A percentile compares a stretch with the other conserved stretches of the same genome.
Evolutionary conservation across 306 rosid species (phyloP).

Genomic region (Astragalus membranaceus): DNA sequence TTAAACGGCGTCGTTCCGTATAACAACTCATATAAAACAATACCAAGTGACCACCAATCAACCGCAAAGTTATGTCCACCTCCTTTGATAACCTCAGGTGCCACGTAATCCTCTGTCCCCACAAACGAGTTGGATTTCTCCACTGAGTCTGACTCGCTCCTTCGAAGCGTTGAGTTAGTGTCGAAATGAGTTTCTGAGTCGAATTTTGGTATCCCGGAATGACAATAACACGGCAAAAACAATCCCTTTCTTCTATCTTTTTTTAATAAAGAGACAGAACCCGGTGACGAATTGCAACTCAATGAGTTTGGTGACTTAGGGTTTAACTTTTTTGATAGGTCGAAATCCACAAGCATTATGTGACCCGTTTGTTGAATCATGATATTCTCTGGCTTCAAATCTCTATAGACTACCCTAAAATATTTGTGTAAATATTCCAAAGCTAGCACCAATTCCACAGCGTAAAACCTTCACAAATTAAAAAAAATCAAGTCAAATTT

Average conservation of each 20-base stretch:
- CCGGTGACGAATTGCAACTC: conserved; percentile 25
- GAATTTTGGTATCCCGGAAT: conserved; percentile 19
- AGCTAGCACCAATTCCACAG: conserved; percentile 73
- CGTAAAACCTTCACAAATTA: conserved; percentile 53
- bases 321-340: conserved; percentile 62
- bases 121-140: conserved; percentile 88
- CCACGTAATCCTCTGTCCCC: conserved; percentile 94
- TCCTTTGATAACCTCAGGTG: conserved; percentile 75
- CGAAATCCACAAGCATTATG: conserved; percentile 91
- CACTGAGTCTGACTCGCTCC: conserved; percentile 35
- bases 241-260: conserved; percentile 13
- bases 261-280: background rate
- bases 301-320: conserved; percentile 29
- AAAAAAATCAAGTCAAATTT: background rate
- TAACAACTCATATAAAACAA: conserved; percentile 64
- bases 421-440: conserved; percentile 66
- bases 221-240: conserved; percentile 27
- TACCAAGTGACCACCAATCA: conserved; percentile 94
- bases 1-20: conserved; percentile 74
- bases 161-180: background rate
- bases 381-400: conserved; percentile 86
- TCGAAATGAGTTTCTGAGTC: conserved; percentile 9
- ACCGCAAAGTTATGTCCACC: conserved; percentile 69
- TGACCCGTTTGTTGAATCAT: conserved; percentile 85
- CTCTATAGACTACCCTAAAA: conserved; percentile 76